Base-by-base conservation (phyloP, 495 filamentous ascomycete genomes). In the Annulohypoxylon moriforme region DNA sequence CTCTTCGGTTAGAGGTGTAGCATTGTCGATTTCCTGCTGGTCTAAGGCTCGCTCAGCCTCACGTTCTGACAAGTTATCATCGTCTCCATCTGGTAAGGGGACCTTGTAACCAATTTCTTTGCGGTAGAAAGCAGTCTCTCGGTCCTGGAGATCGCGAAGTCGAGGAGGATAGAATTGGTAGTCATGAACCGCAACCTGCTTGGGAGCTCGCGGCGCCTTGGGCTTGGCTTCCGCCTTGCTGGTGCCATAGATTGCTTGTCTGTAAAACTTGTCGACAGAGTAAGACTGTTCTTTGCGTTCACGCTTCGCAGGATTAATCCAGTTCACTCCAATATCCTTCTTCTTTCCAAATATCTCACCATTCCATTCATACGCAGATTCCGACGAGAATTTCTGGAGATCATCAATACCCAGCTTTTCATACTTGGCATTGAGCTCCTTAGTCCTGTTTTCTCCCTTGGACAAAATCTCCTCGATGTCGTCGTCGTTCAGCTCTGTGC, bases 371-470 rank as follows among this genome's bases (percentile, higher is more conserved):
- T 99, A 99, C 0, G 94, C 92, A 46, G 93, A 97, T 72, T 99
- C 96, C 0, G 94, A 97, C 3, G 91, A 94, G 81, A 99, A 98
- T 78, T 98, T 99, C 75, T 98, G 96, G 16, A 99, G 81, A 69
- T 99, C 96, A 79, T 99, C 96, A 55, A 99, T 92, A 61, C 96
- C 96, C n/a, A 99, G 89, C 76, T 97, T 96, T 75, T 98, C 95
- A 71, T 98, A 99, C 76, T 92, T 92, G 65, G 93, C 91, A 77
- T 93, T 98, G 53, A 99, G 86, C 77, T 94, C 87, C 56, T 92
- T 92, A 7, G 96, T 99, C 33, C 94, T 86, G 78, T 92, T 88
- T 82, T 98, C 96, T 24, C 96, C 96, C 64, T 92, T 91, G 47
- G 88, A 86, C 44, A 99, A 80, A 69, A 99, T 96, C 13, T 84